phyloP scores from a whole-genome alignment of 164 flowering plant species.

The Cinnamomum micranthum region DNA sequence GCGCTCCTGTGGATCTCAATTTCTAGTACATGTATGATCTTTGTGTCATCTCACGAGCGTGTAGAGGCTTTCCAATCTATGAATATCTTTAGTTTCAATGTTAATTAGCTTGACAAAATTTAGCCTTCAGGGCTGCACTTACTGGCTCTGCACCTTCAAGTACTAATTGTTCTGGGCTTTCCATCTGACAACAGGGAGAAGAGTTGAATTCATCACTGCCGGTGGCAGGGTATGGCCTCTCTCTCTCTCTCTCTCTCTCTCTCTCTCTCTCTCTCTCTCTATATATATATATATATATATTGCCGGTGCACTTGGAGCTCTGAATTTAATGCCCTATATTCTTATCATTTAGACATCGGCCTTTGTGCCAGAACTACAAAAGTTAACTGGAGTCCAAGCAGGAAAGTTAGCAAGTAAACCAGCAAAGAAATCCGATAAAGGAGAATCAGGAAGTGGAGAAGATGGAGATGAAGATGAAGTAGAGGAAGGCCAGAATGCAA shows the following conservation, averaged over 20 bases:
- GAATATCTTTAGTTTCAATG: neutral
- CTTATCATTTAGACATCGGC: constrained; percentile 69
- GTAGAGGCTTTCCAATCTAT: neutral
- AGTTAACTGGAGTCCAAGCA: constrained; percentile 50
- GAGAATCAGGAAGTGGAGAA: constrained; percentile 20
- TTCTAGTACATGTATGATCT: neutral
- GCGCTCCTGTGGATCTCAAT: neutral
- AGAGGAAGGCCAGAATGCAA: constrained; percentile 19
- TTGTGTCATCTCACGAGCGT: neutral
- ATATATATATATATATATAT: no score
- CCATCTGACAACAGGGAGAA: constrained; percentile 59
- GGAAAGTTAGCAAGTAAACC: constrained; percentile 38
- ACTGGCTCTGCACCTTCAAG: neutral
- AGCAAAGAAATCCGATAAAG: constrained; percentile 28
- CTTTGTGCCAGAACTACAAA: constrained; percentile 86
- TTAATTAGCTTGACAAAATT: neutral
- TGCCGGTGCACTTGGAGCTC: neutral
- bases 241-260: neutral
- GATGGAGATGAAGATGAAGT: constrained; percentile 26
- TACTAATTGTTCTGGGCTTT: constrained; percentile 10
- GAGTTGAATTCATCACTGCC: constrained; percentile 75
- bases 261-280: neutral
- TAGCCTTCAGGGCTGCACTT: neutral
- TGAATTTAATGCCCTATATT: constrained; percentile 4
- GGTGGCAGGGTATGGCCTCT: constrained; percentile 77